These are phyloP conservation scores for Trametes polyzona DNA, from an alignment of 1,284 basidiomycete species.

Conservation along the genomic window DNA sequence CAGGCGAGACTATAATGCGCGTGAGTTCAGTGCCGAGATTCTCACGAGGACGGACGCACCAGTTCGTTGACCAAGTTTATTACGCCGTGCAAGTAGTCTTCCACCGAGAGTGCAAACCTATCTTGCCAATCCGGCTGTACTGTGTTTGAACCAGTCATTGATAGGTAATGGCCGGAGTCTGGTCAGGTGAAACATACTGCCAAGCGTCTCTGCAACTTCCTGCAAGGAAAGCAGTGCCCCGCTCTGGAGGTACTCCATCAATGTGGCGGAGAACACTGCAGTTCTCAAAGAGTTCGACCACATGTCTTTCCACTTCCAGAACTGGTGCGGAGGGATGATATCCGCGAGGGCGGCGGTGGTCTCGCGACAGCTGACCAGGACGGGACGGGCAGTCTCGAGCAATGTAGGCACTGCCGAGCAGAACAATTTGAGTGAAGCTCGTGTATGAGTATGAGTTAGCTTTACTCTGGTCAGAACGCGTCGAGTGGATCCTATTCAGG, in stretches of 20 bases:
- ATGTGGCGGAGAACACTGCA: constrained; percentile 66
- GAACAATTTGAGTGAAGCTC: neutral
- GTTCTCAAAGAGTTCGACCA: constrained; percentile 70
- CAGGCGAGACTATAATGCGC: constrained; percentile 64
- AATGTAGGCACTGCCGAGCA: constrained; percentile 57
- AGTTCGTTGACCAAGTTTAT: constrained; percentile 84
- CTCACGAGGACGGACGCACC: constrained; percentile 36
- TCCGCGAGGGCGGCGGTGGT: constrained; percentile 53
- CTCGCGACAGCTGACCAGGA: constrained; percentile 57
- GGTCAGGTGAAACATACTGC: constrained; percentile 55
- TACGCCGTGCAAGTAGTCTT: constrained; percentile 87
- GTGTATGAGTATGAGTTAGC: neutral
- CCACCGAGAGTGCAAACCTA: constrained; percentile 65
- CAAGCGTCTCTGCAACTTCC: constrained; percentile 57
- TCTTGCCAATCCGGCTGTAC: constrained; percentile 76
- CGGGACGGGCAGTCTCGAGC: constrained; percentile 57
- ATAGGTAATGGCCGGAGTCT: neutral
- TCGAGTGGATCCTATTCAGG: constrained; percentile 79
- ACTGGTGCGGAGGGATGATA: constrained; percentile 69
- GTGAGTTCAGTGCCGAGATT: neutral
- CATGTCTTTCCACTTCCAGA: constrained; percentile 84
- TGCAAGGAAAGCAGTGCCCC: constrained; percentile 64
- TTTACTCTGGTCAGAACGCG: constrained; percentile 62
- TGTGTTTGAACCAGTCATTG: constrained; percentile 33
- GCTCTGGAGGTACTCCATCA: constrained; percentile 67